Base-by-base conservation (phyloP, 106 monocot species). In the Dendrobium catenatum region DNA sequence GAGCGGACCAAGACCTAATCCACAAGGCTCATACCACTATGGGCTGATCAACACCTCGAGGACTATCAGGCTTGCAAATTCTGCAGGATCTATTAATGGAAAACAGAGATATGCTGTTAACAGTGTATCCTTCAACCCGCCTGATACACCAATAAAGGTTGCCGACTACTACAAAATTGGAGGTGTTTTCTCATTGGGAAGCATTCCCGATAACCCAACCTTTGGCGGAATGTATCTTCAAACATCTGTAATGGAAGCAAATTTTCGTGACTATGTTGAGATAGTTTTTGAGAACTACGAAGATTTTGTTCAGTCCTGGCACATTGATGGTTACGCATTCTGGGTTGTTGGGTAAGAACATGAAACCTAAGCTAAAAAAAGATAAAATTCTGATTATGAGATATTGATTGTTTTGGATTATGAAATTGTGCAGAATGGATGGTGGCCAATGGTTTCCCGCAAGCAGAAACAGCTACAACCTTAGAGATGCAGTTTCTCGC, bases 11-110 rank as follows among this genome's bases (percentile, higher is more conserved):
- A 84, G 93, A 16, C 93, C 93, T 1, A 93, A 93, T 59, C 93
- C 93, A 3, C 93, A 93, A 75, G 93, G 93, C 24, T 90, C 90
- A 42, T 93, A 93, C 68, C 93, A 93, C 80, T 93, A 93, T 64
- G 93, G 93, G 54, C 64, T 93, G 82, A 78, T 93, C 66, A 93
- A 86, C 48, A 84, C 93, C 4, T 64, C 79, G 0, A 73, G 90
- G n/a, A 93, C 93, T 3, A 93, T 93, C 16, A 83, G 88, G 78
- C 90, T 93, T 20, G 93, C 90, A 11, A 93, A 90, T 70, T 93
- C 93, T 55, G 88, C 83, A 4, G 77, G 78, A 2, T 8, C 85
- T 3, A 84, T 93, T 79, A 90, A 93, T 73, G 93, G 93, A 41
- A 93, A 93, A 79, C 88, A 86, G 72, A 87, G 89, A 78, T 92